Conservation (phyloP, 2,329 filamentous ascomycete genomes). For the Ceratocystis variospora region DNA sequence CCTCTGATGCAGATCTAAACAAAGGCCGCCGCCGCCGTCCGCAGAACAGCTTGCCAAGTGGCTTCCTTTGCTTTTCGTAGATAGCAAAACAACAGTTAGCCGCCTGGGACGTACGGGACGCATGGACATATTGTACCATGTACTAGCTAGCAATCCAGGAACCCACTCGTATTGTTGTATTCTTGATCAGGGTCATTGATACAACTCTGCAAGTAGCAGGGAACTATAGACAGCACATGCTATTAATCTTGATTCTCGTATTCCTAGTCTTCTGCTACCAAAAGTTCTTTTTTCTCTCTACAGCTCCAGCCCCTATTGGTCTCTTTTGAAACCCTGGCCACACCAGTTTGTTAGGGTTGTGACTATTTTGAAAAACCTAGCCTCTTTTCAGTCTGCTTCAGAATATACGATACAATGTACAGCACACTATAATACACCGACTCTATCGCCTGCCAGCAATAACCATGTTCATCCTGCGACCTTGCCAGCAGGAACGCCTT, state of each 20-base stretch:
- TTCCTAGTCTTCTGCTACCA: not conserved
- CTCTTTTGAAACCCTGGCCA: not conserved
- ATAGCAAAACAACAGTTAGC: not conserved
- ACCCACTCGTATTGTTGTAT: not conserved
- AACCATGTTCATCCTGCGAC: not conserved
- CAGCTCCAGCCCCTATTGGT: not conserved
- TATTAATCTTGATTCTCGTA: conserved; percentile 5
- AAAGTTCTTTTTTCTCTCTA: not conserved
- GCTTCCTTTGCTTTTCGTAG: not conserved
- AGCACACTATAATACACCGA: not conserved
- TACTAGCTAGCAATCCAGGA: not conserved
- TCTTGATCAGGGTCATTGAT: not conserved
- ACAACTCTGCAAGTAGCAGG: not conserved
- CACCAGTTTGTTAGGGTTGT: not conserved
- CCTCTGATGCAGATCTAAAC: not conserved
- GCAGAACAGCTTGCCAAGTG: not conserved
- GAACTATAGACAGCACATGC: not conserved
- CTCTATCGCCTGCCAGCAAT: not conserved
- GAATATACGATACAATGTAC: not conserved
- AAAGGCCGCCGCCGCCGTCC: not conserved
- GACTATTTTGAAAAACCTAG: not conserved
- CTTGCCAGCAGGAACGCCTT: not conserved
- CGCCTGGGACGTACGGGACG: not conserved
- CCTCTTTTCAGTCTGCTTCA: not conserved
- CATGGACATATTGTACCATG: not conserved